Evolutionary conservation across 768 basidiomycete species (phyloP), one percentile per base, ranked within the genome.

Genomic region (Pleurotus sapidus): DNA sequence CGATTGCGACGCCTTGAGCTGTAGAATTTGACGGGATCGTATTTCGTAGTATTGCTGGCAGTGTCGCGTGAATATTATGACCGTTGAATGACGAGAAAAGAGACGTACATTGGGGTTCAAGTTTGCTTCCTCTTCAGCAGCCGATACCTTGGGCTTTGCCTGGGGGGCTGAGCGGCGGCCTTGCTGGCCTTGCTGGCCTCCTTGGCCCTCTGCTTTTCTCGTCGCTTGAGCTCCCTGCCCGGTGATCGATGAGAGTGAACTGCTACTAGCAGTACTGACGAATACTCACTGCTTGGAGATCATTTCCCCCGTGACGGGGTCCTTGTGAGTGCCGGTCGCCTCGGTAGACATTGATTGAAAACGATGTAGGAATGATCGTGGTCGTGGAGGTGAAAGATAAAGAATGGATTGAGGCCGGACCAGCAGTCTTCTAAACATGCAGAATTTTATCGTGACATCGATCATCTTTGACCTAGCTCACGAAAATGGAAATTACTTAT

Each of bases 21-120:
- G 84, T 61, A 86, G 83, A 65, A 99, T 94, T 64, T 91, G 87
- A 48, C 93, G 86, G 25, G 90, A 93, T 63, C 97, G 89, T 63
- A 94, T 76, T 68, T 98, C 95, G 68, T 89, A 96, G 80, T 98
- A 99, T 93, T 96, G 93, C 95, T 99, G 63, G 67, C 24, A 42
- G 39, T n/a, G 17, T 14, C n/a, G 50, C 45, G 11, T 43, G 38
- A 18, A 39, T 46, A 58, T 45, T 25, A 56, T 25, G 7, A n/a
- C 53, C 49, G 15, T 7, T 54, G 34, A 24, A 11, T 18, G 39
- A 20, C 12, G 11, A 18, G 17, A 14, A 20, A 14, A 45, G 9
- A 5, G 17, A 80, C 92, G 72, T 70, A 95, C 96, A 65, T 92
- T 93, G 2, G 97, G 93, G 59, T 86, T 91, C 51, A 99, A 82